Evolutionary conservation across 1,139 yeast genomes (phyloP).

Genomic region (Blastobotrys apis): DNA sequence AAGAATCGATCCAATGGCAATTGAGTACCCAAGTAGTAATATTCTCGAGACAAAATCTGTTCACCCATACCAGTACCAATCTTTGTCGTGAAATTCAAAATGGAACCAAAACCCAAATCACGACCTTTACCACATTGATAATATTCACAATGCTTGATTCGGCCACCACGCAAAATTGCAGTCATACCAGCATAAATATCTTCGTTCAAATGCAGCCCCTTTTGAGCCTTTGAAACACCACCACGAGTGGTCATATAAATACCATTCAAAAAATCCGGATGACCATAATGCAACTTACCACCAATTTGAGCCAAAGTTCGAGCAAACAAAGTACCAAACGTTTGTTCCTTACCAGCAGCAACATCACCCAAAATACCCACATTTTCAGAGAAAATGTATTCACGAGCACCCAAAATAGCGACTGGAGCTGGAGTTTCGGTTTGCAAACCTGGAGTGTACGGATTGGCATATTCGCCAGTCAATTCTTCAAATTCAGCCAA

Average conservation of each 20-base stretch:
- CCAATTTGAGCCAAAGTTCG: slow-evolving; percentile 98
- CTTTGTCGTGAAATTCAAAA: slow-evolving; percentile 96
- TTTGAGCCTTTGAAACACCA: slow-evolving; percentile 98
- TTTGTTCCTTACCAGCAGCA: slow-evolving; percentile 99
- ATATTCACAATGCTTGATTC: slow-evolving; percentile 98
- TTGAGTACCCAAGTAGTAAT: slow-evolving; percentile 95
- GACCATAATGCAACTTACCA: slow-evolving; percentile 98
- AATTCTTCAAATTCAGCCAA: slow-evolving; percentile 97
- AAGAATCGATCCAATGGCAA: slow-evolving; percentile 95
- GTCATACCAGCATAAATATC: slow-evolving; percentile 99
- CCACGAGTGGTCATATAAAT: slow-evolving; percentile 97
- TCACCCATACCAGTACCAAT: slow-evolving; percentile 99
- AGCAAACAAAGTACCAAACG: slow-evolving; percentile 96
- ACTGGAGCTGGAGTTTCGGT: slow-evolving; percentile 51
- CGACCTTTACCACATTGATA: slow-evolving; percentile 99
- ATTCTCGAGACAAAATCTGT: slow-evolving; percentile 97
- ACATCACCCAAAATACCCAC: slow-evolving; percentile 99
- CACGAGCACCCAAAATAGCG: slow-evolving; percentile 99
- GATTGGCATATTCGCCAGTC: slow-evolving; percentile 51
- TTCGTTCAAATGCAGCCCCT: slow-evolving; percentile 96
- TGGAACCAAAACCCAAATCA: slow-evolving; percentile 98
- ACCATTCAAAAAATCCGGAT: slow-evolving; percentile 96
- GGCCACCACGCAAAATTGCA: slow-evolving; percentile 96
- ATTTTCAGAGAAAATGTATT: slow-evolving; percentile 97
- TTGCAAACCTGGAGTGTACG: slow-evolving; percentile 44